Base-by-base conservation (phyloP, 139 green algal species). In the Chlorella vulgaris region DNA sequence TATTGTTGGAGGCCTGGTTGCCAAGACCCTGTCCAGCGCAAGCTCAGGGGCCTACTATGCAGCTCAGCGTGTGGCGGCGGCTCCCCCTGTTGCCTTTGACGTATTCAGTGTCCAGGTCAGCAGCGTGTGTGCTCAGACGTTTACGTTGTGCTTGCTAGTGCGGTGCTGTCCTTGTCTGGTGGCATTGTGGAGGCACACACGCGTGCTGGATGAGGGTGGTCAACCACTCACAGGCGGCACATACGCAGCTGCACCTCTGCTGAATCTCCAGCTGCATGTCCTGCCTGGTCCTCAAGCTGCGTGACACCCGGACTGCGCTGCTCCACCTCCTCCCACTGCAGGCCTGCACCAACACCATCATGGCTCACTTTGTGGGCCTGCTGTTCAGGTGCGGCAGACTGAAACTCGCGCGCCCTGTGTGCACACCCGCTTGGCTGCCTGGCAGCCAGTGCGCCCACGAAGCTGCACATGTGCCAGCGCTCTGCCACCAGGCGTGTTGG, bases 101-200 rank as follows among this genome's bases (percentile, higher is more conserved):
- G 92, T 98, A 7, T 98, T 98, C 83, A 88, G 93, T 33, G 87
- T 98, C 26, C 94, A 98, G 92, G 93, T 95, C 55, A 1, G 84
- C 33, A 39, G 43, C 42, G 15, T 42, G 10, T 61, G 68, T 58
- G 38, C 21, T 35, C n/a, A n/a, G n/a, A n/a, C n/a, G n/a, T n/a
- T n/a, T n/a, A n/a, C n/a, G n/a, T n/a, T n/a, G n/a, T n/a, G n/a
- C n/a, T n/a, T n/a, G n/a, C n/a, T n/a, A n/a, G n/a, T n/a, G n/a
- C n/a, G n/a, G n/a, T n/a, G n/a, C n/a, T n/a, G n/a, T n/a, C n/a
- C n/a, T n/a, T n/a, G n/a, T n/a, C n/a, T n/a, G 19, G 26, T 7
- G 35, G 1, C n/a, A 18, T 18, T 38, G 29, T 38, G 38, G 0
- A 7, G 22, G 4, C n/a, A n/a, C n/a, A n/a, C n/a, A n/a, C n/a